Evolutionary conservation across 108 stramenopile species (phyloP), one percentile per base, ranked within the genome.

Genomic region (Fragilariopsis cylindrus): DNA sequence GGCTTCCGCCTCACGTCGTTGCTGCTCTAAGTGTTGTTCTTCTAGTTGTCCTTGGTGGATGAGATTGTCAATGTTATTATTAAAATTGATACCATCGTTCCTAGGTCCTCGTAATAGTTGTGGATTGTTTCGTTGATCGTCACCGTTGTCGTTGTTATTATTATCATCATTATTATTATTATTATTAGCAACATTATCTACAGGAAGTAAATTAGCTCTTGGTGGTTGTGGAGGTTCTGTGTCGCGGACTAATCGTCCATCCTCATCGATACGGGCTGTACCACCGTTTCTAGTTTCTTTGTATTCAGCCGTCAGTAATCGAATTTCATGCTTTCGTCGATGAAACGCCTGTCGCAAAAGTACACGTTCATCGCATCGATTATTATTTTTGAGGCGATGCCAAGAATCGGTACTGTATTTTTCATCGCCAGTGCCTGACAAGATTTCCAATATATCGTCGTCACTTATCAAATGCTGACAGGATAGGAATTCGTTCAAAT

Each of bases 231-330:
- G 58, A 16, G 75, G 75, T 6, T 75, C 72, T 15, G 60, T 48
- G 2, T 15, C 63, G 1, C 21, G 73, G 12, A 79, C 82, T 6
- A 79, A 45, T 48, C 82, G 58, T 46, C 78, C 82, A 57, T 79
- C 78, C 46, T 76, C 78, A 57, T 83, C 82, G 30, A 80, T 72
- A 1, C 71, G 65, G 46, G 74, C 78, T 54, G 62, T 60, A 19
- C 77, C 80, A 43, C 43, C 50, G 3, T 53, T 15, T 4, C 47
- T 45, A 15, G 70, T 64, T 16, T 69, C 70, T 7, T 68, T 55
- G 45, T 76, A 67, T 42, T 79, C 56, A 4, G 62, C 41, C 43
- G 62, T 44, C 45, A 63, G 39, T 43, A n/a, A n/a, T 43, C 60
- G 72, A 64, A 79, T 76, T 79, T 84, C 77, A 2, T 48, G 50